Conservation (phyloP, 176 grass and related monocot species). For the Miscanthus lutarioriparius region DNA sequence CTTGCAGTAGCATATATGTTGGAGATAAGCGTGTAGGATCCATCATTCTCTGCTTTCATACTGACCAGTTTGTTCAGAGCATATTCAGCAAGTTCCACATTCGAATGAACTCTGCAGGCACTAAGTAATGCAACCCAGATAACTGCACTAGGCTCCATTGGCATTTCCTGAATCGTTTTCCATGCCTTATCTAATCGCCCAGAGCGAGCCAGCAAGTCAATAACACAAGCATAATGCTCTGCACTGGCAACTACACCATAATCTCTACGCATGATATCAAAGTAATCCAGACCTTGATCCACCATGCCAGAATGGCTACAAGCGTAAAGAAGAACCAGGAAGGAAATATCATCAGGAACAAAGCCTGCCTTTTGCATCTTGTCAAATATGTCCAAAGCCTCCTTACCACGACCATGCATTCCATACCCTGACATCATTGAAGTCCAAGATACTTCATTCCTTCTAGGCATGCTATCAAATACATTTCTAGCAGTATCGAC, state of each 20-base stretch:
- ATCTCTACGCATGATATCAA: slow-evolving; percentile 60
- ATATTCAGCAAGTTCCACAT: slow-evolving; percentile 90
- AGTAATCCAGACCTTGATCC: slow-evolving; percentile 67
- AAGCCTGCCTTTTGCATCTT: slow-evolving; percentile 70
- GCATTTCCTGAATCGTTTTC: slow-evolving; percentile 71
- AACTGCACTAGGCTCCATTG: slow-evolving; percentile 70
- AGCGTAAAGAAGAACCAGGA: slow-evolving; percentile 85
- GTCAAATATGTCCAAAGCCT: slow-evolving; percentile 69
- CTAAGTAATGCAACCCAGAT: slow-evolving; percentile 81
- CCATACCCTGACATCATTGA: slow-evolving; percentile 87
- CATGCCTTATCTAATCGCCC: slow-evolving; percentile 71
- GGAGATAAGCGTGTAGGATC: slow-evolving; percentile 84
- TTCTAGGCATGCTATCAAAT: slow-evolving; percentile 64
- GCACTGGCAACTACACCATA: slow-evolving; percentile 60
- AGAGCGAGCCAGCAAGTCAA: slow-evolving; percentile 77
- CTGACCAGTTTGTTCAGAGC: slow-evolving; percentile 58
- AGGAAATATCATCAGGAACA: slow-evolving; percentile 73
- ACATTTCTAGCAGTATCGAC: slow-evolving; percentile 65
- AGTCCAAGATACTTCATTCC: slow-evolving; percentile 84
- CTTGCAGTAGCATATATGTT: slow-evolving; percentile 86
- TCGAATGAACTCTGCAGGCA: slow-evolving; percentile 77
- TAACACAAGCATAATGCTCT: slow-evolving; percentile 85
- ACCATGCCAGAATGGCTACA: slow-evolving; percentile 92
- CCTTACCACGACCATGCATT: slow-evolving; percentile 74
- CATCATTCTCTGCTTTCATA: slow-evolving; percentile 70